These are phyloP conservation scores for Somion occarium DNA, from an alignment of 1,284 basidiomycete genomes.

Conservation along the genomic window DNA sequence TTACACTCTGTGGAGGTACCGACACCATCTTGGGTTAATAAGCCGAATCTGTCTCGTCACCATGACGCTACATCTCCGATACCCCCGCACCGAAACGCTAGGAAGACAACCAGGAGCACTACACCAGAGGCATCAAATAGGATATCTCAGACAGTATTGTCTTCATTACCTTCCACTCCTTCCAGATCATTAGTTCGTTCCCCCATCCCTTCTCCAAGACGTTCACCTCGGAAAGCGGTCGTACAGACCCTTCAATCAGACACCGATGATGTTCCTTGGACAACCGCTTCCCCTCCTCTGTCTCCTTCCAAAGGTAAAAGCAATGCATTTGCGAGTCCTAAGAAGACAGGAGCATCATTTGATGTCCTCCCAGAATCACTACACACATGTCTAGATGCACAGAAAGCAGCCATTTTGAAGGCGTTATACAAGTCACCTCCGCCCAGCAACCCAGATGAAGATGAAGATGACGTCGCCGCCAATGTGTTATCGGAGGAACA, in stretches of 20 bases:
- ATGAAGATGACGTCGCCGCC: slow-evolving; percentile 33
- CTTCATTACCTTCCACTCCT: neutral
- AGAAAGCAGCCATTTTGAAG: slow-evolving; percentile 51
- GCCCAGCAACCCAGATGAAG: slow-evolving; percentile 11
- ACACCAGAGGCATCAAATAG: neutral
- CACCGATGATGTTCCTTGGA: neutral
- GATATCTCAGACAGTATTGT: neutral
- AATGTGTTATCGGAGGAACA: slow-evolving; percentile 50
- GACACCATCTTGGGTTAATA: slow-evolving; percentile 21
- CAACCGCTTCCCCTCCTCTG: slow-evolving; percentile 4
- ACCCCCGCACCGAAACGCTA: too few species aligned
- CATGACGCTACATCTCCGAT: too few species aligned
- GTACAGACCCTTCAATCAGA: neutral
- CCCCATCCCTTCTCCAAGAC: neutral
- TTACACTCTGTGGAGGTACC: slow-evolving; percentile 38
- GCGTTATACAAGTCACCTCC: neutral
- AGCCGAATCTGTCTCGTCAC: neutral
- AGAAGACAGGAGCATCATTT: slow-evolving; percentile 16
- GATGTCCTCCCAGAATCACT: slow-evolving; percentile 33
- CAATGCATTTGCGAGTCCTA: slow-evolving; percentile 17
- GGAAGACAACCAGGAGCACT: neutral
- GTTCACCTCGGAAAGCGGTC: neutral
- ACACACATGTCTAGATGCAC: slow-evolving; percentile 39
- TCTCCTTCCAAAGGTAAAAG: slow-evolving; percentile 22
- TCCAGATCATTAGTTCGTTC: neutral